Conservation (phyloP, 768 basidiomycete genomes). For the Hericium rajendrae region DNA sequence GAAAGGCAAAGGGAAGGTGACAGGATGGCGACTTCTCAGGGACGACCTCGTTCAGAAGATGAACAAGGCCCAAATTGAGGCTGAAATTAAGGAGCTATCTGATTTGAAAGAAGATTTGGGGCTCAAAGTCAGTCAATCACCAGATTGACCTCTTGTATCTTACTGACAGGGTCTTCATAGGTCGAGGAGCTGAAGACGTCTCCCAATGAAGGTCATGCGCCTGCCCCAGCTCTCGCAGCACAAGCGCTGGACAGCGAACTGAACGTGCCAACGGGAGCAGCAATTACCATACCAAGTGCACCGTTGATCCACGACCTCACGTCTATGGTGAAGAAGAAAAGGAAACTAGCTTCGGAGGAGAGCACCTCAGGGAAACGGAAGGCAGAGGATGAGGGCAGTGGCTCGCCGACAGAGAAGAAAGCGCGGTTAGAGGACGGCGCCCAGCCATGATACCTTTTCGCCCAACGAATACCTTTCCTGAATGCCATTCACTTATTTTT, state of each 20-base stretch:
- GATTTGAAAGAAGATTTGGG: slow-evolving; percentile 75
- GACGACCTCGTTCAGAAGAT: slow-evolving; percentile 55
- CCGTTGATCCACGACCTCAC: slow-evolving; percentile 72
- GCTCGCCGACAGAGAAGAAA: slow-evolving; percentile 51
- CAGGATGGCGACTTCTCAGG: slow-evolving; percentile 25
- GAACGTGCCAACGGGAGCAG: slow-evolving; percentile 23
- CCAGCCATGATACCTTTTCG: slow-evolving; percentile 10
- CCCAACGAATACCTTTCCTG: not conserved
- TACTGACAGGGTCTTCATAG: slow-evolving; percentile 28
- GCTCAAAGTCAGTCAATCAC: slow-evolving; percentile 44
- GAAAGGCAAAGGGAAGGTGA: slow-evolving; percentile 52
- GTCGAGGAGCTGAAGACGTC: slow-evolving; percentile 85
- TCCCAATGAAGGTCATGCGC: slow-evolving; percentile 48
- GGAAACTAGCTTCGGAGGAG: slow-evolving; percentile 35
- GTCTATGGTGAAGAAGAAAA: slow-evolving; percentile 82
- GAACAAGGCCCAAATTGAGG: slow-evolving; percentile 64
- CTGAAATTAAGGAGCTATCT: slow-evolving; percentile 70
- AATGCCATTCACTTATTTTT: not conserved
- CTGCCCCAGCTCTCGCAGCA: slow-evolving; percentile 64
- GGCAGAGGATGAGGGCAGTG: slow-evolving; percentile 48
- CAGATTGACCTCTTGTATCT: not conserved
- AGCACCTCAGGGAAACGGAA: slow-evolving; percentile 48
- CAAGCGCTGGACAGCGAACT: slow-evolving; percentile 66
- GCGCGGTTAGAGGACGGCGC: slow-evolving; percentile 39
- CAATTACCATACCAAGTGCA: slow-evolving; percentile 25